These are phyloP conservation scores for Stachybotrys echinatus DNA, from an alignment of 2,329 filamentous ascomycete species.

Conservation along the genomic window DNA sequence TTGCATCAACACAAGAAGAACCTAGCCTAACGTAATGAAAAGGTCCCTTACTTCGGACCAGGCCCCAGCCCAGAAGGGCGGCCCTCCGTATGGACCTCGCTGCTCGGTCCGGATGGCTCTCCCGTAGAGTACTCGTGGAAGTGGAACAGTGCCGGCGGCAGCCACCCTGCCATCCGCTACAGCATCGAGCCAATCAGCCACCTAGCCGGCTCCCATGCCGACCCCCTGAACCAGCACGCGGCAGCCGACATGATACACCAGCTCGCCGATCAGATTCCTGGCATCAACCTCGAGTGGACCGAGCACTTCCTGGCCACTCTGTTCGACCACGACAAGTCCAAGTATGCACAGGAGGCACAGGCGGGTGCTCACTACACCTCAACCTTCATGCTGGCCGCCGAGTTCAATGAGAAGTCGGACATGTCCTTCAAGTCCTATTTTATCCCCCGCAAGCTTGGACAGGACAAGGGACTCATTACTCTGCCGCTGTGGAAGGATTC, in stretches of 20 bases:
- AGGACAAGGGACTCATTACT: not conserved
- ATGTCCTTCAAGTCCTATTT: constrained; percentile 2
- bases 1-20: not conserved
- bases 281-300: too few species aligned
- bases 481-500: not conserved
- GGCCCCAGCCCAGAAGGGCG: not conserved
- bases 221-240: constrained; percentile 3
- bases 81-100: constrained; percentile 1
- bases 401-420: not conserved
- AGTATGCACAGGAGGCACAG: not conserved
- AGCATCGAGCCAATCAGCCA: constrained; percentile 2
- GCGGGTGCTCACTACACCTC: not conserved
- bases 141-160: constrained; percentile 4
- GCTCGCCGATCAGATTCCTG: too few species aligned
- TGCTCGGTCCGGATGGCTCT: constrained; percentile 1
- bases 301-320: not conserved
- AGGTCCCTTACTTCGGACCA: constrained; percentile 3
- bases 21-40: not conserved
- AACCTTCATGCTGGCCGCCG: not conserved
- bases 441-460: not conserved
- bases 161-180: not conserved
- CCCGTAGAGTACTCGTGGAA: constrained; percentile 8
- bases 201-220: not conserved
- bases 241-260: too few species aligned
- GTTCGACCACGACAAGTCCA: not conserved